These are phyloP conservation scores for Suhomyces chickasaworum DNA, from an alignment of 1,139 yeast species.

Conservation along the genomic window DNA sequence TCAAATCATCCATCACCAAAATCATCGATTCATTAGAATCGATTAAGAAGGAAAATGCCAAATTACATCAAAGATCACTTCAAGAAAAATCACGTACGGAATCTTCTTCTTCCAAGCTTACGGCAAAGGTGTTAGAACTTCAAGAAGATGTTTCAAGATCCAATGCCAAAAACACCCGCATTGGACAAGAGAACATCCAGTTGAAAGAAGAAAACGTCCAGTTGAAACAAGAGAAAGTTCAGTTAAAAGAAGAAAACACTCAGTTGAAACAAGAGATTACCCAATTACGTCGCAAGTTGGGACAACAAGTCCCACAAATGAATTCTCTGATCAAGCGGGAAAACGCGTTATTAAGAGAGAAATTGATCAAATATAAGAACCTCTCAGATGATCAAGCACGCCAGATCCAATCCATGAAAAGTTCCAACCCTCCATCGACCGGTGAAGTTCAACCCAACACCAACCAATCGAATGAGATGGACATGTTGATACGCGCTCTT, in stretches of 20 bases:
- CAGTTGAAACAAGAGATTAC: constrained; percentile 16
- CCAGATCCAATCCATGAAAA: constrained; percentile 11
- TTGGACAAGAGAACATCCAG: constrained; percentile 15
- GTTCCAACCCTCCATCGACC: not conserved
- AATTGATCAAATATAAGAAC: constrained; percentile 37
- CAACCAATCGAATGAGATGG: not conserved
- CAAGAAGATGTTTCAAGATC: constrained; percentile 1
- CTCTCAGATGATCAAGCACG: constrained; percentile 26
- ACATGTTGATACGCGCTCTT: not conserved
- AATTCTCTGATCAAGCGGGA: constrained; percentile 26
- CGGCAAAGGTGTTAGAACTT: constrained; percentile 4
- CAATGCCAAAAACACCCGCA: constrained; percentile 7
- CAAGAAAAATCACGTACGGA: constrained; percentile 1
- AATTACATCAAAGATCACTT: constrained; percentile 2
- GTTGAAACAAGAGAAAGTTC: too few species aligned
- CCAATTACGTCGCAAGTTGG: constrained; percentile 15
- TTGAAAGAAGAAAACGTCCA: constrained; percentile 17
- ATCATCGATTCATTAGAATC: constrained; percentile 26
- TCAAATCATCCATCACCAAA: constrained; percentile 27
- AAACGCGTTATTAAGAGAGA: constrained; percentile 34
- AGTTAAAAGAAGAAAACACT: too few species aligned
- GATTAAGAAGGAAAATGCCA: constrained; percentile 21
- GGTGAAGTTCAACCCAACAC: not conserved
- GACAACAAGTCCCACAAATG: constrained; percentile 19
- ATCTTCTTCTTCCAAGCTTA: not conserved